Percentiles rank a stretch among this genome's conserved stretches.
These are phyloP conservation scores for Pseudopyricularia cyperi DNA, from an alignment of 2,329 filamentous ascomycete species.

Conservation along the genomic window DNA sequence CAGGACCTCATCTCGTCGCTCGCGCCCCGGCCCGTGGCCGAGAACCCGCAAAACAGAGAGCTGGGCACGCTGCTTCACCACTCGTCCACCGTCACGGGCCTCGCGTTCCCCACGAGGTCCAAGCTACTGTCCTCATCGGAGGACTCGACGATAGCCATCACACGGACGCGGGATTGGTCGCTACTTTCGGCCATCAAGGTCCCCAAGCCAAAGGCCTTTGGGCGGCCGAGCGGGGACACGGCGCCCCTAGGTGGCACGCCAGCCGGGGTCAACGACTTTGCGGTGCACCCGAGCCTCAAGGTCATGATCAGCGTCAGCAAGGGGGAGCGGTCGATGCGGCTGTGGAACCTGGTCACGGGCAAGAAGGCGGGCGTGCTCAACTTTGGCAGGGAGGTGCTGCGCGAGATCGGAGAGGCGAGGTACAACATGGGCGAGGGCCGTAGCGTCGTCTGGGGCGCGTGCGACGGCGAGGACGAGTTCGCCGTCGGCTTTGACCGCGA, in stretches of 20 bases:
- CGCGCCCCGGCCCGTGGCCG: constrained; percentile 54
- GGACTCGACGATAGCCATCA: constrained; percentile 83
- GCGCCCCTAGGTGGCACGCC: constrained; percentile 69
- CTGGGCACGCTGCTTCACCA: constrained; percentile 82
- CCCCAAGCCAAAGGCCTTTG: constrained; percentile 67
- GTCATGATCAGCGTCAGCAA: constrained; percentile 87
- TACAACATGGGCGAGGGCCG: constrained; percentile 72
- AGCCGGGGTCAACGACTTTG: constrained; percentile 87
- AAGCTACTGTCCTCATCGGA: constrained; percentile 84
- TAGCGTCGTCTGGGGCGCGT: constrained; percentile 65
- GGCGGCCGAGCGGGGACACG: constrained; percentile 81
- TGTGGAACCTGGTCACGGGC: constrained; percentile 95
- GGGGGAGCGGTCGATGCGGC: constrained; percentile 78
- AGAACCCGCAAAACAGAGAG: constrained; percentile 80
- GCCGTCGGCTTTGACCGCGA: constrained; percentile 82
- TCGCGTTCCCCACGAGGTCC: constrained; percentile 71
- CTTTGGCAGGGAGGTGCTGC: constrained; percentile 62
- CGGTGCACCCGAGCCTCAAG: constrained; percentile 92
- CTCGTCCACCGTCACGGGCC: constrained; percentile 62
- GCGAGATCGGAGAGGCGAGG: constrained; percentile 62
- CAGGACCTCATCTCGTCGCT: constrained; percentile 52
- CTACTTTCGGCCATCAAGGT: constrained; percentile 79
- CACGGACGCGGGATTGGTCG: constrained; percentile 79
- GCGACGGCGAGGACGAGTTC: constrained; percentile 63
- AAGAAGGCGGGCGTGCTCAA: constrained; percentile 90